Evolutionary conservation across 2,329 filamentous ascomycete species (phyloP).

Genomic region (Calonectria pauciramosa): DNA sequence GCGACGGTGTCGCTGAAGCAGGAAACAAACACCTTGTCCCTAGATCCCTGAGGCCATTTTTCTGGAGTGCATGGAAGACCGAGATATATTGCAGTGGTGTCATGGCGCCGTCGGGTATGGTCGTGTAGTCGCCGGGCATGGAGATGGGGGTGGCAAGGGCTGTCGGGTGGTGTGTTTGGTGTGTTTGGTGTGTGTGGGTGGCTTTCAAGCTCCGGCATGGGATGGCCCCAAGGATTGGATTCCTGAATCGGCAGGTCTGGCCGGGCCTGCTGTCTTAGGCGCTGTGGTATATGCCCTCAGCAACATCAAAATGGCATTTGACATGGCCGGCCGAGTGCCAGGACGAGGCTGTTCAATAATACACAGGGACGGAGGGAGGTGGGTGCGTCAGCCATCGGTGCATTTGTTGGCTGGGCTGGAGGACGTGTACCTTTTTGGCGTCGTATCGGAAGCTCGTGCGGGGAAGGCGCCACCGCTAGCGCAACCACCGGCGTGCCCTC

Average conservation of each 20-base stretch:
- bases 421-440: background rate
- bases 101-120: constrained; percentile 8
- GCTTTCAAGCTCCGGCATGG: background rate
- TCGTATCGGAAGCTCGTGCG: constrained; percentile 19
- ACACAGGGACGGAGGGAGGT: background rate
- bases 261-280: background rate
- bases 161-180: constrained; percentile 9
- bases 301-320: background rate
- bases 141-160: constrained; percentile 2
- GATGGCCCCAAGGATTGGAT: background rate
- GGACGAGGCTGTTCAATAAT: background rate
- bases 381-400: background rate
- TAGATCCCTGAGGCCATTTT: constrained; percentile 11
- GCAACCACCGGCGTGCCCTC: background rate
- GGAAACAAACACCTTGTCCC: constrained; percentile 25
- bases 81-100: constrained; percentile 21
- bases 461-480: constrained; percentile 28
- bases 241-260: background rate
- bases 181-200: constrained; percentile 17
- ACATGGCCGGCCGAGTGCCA: background rate
- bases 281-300: background rate
- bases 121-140: background rate
- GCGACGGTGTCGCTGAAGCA: background rate
- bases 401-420: background rate
- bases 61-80: background rate